Base-by-base conservation (phyloP, 495 filamentous ascomycete species). In the Aspergillus nanangensis region DNA sequence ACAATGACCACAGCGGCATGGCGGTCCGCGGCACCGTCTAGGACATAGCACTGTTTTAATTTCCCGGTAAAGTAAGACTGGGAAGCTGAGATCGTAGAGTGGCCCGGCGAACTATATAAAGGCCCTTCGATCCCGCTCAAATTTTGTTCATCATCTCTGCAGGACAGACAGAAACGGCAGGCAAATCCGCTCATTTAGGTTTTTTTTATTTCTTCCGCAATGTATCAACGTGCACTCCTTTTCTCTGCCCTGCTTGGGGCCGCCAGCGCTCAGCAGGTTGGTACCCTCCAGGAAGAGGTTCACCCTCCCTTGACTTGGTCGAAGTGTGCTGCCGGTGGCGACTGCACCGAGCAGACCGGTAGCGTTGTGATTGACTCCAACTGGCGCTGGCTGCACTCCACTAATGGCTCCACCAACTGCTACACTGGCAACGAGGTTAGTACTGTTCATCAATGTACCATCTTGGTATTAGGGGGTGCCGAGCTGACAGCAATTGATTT, bases 351-450 rank as follows among this genome's bases (percentile, higher is more conserved):
- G 14, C 58, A 71, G 41, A 51, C 59, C 15, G 80, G 75, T 37
- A 78, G 71, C 10, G 65, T 88, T 44, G 80, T 83, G 22, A 66
- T 87, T 42, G 84, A 88, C 58, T 60, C 81, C 51, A 84, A 83
- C 62, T 86, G 81, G 75, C 74, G 81, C 18, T 81, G 78, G 78
- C 58, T 79, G 20, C 81, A 84, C 52, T 60, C 65, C 1, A 64
- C 59, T 11, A 58, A 67, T 20, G 68, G 67, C 39, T 76, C 58
- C 52, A 75, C 67, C 43, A 84, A 85, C 65, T 86, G 81, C 76
- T 86, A 83, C 61, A 77, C 72, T 34, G 82, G 79, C 32, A 78
- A 75, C 56, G 63, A 66, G 19, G 56, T 60, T 18, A 60, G 56
- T 38, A 25, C 38, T 8, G 14, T n/a, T n/a, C n/a, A n/a, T n/a